phyloP scores from a whole-genome alignment of 1,139 yeast species.

The Sugiyamaella sp. region DNA sequence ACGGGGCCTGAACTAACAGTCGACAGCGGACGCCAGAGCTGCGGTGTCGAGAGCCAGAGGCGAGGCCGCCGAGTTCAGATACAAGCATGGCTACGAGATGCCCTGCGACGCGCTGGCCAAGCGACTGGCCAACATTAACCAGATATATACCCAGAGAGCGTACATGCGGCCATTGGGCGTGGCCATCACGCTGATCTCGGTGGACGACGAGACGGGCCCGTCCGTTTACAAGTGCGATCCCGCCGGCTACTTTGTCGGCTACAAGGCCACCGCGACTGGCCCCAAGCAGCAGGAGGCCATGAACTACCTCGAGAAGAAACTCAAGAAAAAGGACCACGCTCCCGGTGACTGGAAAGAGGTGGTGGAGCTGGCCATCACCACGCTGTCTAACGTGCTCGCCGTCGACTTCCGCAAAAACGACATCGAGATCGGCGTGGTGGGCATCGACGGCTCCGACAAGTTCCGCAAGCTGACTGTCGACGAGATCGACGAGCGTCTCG shows the following conservation, averaged over 20 bases:
- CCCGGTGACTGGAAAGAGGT: conserved; percentile 89
- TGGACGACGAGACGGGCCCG: conserved; percentile 92
- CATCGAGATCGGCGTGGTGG: conserved; percentile 89
- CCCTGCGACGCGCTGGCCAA: conserved; percentile 93
- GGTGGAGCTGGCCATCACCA: conserved; percentile 85
- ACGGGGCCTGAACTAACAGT: conserved; percentile 6
- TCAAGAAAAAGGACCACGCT: conserved; percentile 71
- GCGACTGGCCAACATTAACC: conserved; percentile 93
- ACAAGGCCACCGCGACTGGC: conserved; percentile 92
- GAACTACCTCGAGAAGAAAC: conserved; percentile 87
- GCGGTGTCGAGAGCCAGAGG: conserved; percentile 87
- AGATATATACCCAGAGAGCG: conserved; percentile 97
- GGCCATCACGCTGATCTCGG: conserved; percentile 82
- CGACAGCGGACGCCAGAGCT: conserved; percentile 77
- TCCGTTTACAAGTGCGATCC: conserved; percentile 92
- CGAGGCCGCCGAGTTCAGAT: conserved; percentile 93
- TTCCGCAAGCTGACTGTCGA: conserved; percentile 77
- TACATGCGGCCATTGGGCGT: conserved; percentile 98
- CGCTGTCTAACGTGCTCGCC: conserved; percentile 82
- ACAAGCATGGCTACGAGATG: conserved; percentile 95
- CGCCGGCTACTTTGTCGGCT: conserved; percentile 92
- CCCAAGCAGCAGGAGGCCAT: conserved; percentile 97
- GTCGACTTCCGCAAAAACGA: conserved; percentile 94
- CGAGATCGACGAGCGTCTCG: conserved; percentile 91
- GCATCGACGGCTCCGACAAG: conserved; percentile 45